Conservation (phyloP, 495 filamentous ascomycete genomes). For the Chaetomium tenue region DNA sequence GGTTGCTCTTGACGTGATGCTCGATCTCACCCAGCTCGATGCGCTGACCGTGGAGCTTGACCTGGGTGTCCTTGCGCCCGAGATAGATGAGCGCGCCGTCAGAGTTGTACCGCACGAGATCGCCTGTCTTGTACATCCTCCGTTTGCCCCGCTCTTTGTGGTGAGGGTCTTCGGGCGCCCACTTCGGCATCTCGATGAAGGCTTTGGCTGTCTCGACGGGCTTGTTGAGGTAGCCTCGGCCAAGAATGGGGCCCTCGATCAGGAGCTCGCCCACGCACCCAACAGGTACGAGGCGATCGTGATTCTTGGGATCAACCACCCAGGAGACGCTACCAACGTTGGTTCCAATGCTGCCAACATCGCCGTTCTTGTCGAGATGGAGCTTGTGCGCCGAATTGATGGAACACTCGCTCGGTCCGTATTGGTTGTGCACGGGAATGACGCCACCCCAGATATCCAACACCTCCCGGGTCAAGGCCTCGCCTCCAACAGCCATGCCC, state of each 20-base stretch:
- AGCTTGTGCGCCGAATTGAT: conserved; percentile 28
- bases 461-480: conserved; percentile 27
- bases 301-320: conserved; percentile 60
- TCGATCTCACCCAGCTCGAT: conserved; percentile 55
- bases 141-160: conserved; percentile 7
- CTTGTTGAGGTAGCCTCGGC: conserved; percentile 68
- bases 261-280: conserved; percentile 76
- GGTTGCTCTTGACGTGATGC: conserved; percentile 48
- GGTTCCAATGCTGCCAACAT: conserved; percentile 26
- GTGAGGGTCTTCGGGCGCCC: conserved; percentile 3
- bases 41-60: conserved; percentile 44
- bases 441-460: conserved; percentile 26
- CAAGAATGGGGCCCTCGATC: conserved; percentile 58
- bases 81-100: conserved; percentile 55
- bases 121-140: conserved; percentile 59
- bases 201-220: conserved; percentile 55
- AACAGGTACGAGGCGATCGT: conserved; percentile 58
- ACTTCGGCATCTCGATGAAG: conserved; percentile 42
- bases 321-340: conserved; percentile 31
- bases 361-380: conserved; percentile 15
- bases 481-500: conserved; percentile 30
- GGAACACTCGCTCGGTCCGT: conserved; percentile 53
- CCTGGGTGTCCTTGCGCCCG: conserved; percentile 36
- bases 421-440: conserved; percentile 51
- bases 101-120: conserved; percentile 55